Conservation (phyloP, 2,329 filamentous ascomycete species). For the Curvularia verruculosa region DNA sequence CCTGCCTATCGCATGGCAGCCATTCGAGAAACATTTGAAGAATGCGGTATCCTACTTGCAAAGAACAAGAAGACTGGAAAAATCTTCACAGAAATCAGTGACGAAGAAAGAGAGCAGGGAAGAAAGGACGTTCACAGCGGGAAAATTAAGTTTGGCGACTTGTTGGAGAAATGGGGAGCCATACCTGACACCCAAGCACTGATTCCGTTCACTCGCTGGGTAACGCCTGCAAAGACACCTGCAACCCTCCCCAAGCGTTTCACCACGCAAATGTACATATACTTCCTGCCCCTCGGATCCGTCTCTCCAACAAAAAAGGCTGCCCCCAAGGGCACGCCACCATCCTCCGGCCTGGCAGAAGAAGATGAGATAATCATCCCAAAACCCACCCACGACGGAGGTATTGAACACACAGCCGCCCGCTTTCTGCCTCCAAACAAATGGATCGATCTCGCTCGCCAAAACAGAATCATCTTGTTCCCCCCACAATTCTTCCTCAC, state of each 20-base stretch:
- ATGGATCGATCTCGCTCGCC: conserved; percentile 71
- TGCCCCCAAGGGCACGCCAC: conserved; percentile 43
- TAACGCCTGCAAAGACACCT: conserved; percentile 89
- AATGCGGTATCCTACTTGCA: conserved; percentile 86
- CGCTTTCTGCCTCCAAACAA: conserved; percentile 72
- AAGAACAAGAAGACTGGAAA: conserved; percentile 56
- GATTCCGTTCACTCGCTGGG: conserved; percentile 87
- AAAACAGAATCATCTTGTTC: conserved; percentile 78
- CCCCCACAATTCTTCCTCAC: conserved; percentile 86
- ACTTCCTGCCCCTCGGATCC: conserved; percentile 72
- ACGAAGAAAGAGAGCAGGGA: conserved; percentile 67
- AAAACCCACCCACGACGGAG: conserved; percentile 73
- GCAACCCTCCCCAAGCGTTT: conserved; percentile 74
- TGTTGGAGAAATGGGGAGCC: conserved; percentile 64
- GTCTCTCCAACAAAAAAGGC: conserved; percentile 38
- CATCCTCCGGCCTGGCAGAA: conserved; percentile 30
- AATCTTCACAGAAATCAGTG: conserved; percentile 65
- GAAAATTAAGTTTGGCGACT: conserved; percentile 69
- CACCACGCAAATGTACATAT: conserved; percentile 96
- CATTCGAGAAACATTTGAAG: conserved; percentile 91
- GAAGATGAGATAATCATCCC: conserved; percentile 65
- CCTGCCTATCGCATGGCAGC: conserved; percentile 79
- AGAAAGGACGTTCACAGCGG: conserved; percentile 72
- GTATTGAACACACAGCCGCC: conserved; percentile 74
- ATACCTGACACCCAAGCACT: conserved; percentile 70